Evolutionary conservation across 2,329 filamentous ascomycete genomes (phyloP).

Genomic region (Colletotrichum liriopes): DNA sequence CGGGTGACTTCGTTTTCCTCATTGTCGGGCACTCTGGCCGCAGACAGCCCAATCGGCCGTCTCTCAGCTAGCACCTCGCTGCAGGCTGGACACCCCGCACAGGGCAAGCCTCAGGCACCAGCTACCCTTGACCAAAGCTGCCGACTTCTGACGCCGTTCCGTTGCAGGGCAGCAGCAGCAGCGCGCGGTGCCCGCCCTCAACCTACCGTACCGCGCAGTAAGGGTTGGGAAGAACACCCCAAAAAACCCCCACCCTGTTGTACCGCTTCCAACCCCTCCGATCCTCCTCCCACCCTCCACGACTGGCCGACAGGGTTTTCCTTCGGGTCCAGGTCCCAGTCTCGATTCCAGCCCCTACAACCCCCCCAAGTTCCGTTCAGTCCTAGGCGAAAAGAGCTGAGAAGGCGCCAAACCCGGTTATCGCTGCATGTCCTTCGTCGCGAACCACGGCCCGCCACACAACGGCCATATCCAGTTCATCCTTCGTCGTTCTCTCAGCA

Average conservation of each 20-base stretch:
- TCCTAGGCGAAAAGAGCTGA: conserved; percentile 23
- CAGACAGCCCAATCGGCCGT: background rate
- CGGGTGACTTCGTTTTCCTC: background rate
- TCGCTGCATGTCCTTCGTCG: conserved; percentile 10
- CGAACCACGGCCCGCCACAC: conserved; percentile 15
- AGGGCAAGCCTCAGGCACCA: background rate
- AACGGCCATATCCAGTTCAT: conserved; percentile 7
- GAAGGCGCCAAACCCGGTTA: conserved; percentile 34
- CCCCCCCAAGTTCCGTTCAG: background rate
- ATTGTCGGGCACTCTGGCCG: background rate
- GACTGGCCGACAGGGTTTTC: conserved; percentile 24
- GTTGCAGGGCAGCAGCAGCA: conserved; percentile 8
- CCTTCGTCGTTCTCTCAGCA: conserved; percentile 4
- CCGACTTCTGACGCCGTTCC: conserved; percentile 15
- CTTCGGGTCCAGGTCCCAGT: conserved; percentile 18
- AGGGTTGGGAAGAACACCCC: conserved; percentile 5
- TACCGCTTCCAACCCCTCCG: conserved; percentile 26
- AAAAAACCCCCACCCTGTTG: conserved; percentile 20
- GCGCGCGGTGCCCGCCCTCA: background rate
- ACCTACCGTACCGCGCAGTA: background rate
- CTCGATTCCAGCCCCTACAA: conserved; percentile 12
- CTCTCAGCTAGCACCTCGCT: background rate
- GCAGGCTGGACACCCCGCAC: background rate
- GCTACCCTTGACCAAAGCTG: background rate
- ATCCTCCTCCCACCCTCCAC: conserved; percentile 25